phyloP scores from a whole-genome alignment of 192 early-diverging fungal genomes.

The Podila verticillata region DNA sequence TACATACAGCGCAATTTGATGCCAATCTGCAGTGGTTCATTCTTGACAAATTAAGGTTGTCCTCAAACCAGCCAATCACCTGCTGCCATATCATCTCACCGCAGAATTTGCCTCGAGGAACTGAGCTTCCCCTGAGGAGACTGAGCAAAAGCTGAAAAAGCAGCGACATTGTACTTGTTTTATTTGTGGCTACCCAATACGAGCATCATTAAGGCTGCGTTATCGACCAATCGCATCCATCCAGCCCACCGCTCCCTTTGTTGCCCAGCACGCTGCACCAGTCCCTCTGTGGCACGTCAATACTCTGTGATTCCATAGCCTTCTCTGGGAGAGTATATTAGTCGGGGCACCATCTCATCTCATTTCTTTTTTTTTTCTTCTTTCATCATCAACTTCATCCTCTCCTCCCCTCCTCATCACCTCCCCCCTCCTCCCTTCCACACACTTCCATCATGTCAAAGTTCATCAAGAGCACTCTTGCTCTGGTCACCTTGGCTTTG shows the following conservation, averaged over 20 bases:
- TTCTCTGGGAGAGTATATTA: slow-evolving; percentile 4
- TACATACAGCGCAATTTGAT: too few species aligned
- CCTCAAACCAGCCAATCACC: slow-evolving; percentile 12
- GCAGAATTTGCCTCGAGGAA: neutral
- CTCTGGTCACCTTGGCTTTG: slow-evolving; percentile 47
- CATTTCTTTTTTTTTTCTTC: slow-evolving; percentile 13
- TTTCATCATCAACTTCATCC: slow-evolving; percentile 17
- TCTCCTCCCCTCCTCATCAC: neutral
- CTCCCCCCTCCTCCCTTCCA: slow-evolving; percentile 1
- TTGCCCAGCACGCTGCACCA: neutral
- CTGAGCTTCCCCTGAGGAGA: too few species aligned
- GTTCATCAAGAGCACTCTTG: slow-evolving; percentile 49
- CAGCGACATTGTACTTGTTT: too few species aligned
- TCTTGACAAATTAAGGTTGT: too few species aligned
- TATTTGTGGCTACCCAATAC: too few species aligned
- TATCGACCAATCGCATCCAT: neutral
- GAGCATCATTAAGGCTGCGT: neutral
- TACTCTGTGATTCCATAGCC: neutral
- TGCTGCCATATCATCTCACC: slow-evolving; percentile 17
- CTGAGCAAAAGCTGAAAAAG: too few species aligned
- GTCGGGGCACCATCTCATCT: slow-evolving; percentile 4
- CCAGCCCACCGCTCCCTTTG: neutral
- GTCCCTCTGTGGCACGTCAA: slow-evolving; percentile 4
- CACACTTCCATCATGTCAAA: slow-evolving; percentile 38
- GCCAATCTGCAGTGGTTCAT: too few species aligned